Evolutionary conservation across 2,329 filamentous ascomycete genomes (phyloP).

Genomic region (Aspergillus pseudoglaucus): DNA sequence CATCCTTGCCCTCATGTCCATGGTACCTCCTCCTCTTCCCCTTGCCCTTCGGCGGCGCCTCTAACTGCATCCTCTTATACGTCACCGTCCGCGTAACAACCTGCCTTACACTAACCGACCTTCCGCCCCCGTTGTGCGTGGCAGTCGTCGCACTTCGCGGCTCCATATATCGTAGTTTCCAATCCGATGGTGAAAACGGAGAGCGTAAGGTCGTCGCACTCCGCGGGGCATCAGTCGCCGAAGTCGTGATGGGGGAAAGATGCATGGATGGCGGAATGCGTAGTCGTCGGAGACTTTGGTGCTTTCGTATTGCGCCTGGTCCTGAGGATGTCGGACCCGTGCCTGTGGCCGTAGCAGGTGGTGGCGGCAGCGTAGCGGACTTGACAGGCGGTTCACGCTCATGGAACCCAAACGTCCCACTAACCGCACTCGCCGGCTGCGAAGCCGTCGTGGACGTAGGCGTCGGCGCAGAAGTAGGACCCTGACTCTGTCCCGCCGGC

Average conservation of each 20-base stretch:
- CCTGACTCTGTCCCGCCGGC: no score
- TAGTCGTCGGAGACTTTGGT: constrained; percentile 55
- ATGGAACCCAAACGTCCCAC: constrained; percentile 44
- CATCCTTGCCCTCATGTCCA: constrained; percentile 3
- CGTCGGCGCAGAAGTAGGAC: constrained; percentile 10
- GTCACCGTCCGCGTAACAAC: constrained; percentile 93
- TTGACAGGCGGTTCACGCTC: constrained; percentile 40
- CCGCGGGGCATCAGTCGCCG: constrained; percentile 60
- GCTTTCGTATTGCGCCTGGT: constrained; percentile 31
- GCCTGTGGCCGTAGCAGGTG: constrained; percentile 54
- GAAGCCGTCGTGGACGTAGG: constrained; percentile 25
- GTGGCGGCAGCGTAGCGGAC: constrained; percentile 53
- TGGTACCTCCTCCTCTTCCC: constrained; percentile 62
- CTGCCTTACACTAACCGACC: constrained; percentile 65
- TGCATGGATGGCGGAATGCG: constrained; percentile 69
- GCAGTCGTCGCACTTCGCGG: constrained; percentile 45
- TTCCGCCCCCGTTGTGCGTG: no score
- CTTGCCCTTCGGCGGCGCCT: constrained; percentile 79
- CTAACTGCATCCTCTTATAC: constrained; percentile 69
- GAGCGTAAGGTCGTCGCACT: constrained; percentile 59
- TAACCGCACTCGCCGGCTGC: constrained; percentile 34
- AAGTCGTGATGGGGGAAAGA: constrained; percentile 43
- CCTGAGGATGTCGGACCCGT: constrained; percentile 35
- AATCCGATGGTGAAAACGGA: constrained; percentile 76
- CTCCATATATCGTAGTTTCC: constrained; percentile 62